These are phyloP conservation scores for Globisporangium takayamanum DNA, from an alignment of 352 stramenopile genomes.

Conservation along the genomic window DNA sequence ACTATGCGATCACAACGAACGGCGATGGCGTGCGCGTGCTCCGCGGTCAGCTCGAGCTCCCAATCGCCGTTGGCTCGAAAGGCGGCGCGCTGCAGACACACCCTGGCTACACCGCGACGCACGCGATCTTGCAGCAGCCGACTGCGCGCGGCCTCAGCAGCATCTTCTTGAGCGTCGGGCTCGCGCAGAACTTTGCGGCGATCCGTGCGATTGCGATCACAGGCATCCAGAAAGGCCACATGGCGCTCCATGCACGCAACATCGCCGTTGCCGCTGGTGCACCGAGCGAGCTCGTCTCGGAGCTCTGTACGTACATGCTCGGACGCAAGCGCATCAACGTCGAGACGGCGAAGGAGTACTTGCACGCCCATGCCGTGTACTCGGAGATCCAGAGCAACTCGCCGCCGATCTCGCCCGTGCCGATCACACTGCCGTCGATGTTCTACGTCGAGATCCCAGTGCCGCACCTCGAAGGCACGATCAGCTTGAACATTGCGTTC, in stretches of 20 bases:
- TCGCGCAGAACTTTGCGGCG: constrained; percentile 85
- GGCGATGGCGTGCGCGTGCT: constrained; percentile 41
- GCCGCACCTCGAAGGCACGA: constrained; percentile 52
- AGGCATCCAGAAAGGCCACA: constrained; percentile 84
- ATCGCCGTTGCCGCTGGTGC: constrained; percentile 78
- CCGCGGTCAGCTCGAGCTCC: constrained; percentile 67
- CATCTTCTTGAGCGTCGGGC: constrained; percentile 73
- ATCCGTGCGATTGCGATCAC: constrained; percentile 81
- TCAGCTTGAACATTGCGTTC: constrained; percentile 84
- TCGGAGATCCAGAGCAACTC: constrained; percentile 58
- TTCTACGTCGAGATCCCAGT: constrained; percentile 82
- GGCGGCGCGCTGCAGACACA: constrained; percentile 78
- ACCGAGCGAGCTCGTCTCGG: constrained; percentile 70
- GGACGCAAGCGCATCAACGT: constrained; percentile 74
- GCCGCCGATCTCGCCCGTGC: constrained; percentile 20
- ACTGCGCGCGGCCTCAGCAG: constrained; percentile 51
- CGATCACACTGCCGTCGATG: constrained; percentile 58
- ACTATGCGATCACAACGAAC: constrained; percentile 47
- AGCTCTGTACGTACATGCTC: constrained; percentile 86
- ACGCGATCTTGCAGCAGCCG: constrained; percentile 71
- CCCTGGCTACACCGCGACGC: constrained; percentile 67
- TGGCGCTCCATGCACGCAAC: constrained; percentile 82
- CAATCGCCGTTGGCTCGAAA: constrained; percentile 77
- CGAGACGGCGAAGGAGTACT: constrained; percentile 79
- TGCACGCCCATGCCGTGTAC: constrained; percentile 75